phyloP scores from a whole-genome alignment of 805 yeast species.

The Isabelozyma gotoi region DNA sequence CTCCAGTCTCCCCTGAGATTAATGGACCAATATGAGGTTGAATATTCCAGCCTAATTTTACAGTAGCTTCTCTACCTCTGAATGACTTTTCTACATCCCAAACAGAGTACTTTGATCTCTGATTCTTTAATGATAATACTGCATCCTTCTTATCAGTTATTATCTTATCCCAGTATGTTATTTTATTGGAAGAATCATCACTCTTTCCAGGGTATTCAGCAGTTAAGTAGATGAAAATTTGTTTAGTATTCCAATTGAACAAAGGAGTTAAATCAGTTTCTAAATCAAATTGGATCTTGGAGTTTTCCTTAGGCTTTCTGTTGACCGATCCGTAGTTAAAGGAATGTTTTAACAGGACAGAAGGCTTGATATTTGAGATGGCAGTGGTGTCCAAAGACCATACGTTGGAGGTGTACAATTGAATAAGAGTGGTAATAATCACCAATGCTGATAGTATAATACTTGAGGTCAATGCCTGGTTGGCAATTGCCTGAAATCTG shows the following conservation, averaged over 20 bases:
- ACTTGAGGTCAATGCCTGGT: slow-evolving; percentile 53
- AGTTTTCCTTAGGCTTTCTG: slow-evolving; percentile 74
- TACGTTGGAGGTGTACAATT: slow-evolving; percentile 46
- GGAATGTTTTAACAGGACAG: slow-evolving; percentile 50
- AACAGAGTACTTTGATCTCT: slow-evolving; percentile 73
- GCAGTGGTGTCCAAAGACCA: slow-evolving; percentile 40
- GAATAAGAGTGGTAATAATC: slow-evolving; percentile 47
- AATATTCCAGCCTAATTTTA: slow-evolving; percentile 83
- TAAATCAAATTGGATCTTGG: slow-evolving; percentile 69
- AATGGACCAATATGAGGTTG: slow-evolving; percentile 90
- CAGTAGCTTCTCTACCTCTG: slow-evolving; percentile 60
- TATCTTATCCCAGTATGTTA: slow-evolving; percentile 90
- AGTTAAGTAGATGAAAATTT: slow-evolving; percentile 86
- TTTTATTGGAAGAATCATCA: slow-evolving; percentile 52
- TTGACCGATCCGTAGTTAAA: slow-evolving; percentile 66
- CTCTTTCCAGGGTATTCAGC: slow-evolving; percentile 70
- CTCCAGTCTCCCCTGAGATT: slow-evolving; percentile 57
- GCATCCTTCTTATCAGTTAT: slow-evolving; percentile 62
- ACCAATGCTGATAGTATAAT: slow-evolving; percentile 48
- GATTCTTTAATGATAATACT: slow-evolving; percentile 46
- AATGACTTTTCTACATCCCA: slow-evolving; percentile 77
- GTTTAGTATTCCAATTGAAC: slow-evolving; percentile 97
- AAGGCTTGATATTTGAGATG: slow-evolving; percentile 33
- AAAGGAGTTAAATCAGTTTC: slow-evolving; percentile 71
- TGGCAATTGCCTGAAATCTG: slow-evolving; percentile 49